Base-by-base conservation (phyloP, 495 filamentous ascomycete genomes). In the Astrothelium subdiscretum region DNA sequence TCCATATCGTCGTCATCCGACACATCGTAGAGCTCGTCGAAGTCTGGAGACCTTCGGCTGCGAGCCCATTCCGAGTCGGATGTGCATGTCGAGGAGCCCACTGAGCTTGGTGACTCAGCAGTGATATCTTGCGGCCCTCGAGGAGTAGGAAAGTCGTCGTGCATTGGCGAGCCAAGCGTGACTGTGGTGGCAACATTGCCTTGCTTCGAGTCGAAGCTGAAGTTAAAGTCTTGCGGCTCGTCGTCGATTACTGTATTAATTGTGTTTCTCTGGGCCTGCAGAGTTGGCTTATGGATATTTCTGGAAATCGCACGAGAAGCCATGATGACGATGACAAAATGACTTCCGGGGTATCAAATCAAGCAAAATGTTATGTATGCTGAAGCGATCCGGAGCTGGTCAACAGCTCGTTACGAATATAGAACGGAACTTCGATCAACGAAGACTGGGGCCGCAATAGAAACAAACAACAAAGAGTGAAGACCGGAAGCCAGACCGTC, bases 11-110 rank as follows among this genome's bases (percentile, higher is more conserved):
- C 90, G 59, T 87, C 83, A 51, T 87, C 85, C 8, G 88, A 89
- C 32, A 88, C 79, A 71, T 95, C 90, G 67, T 95, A 95, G 24
- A 96, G 74, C 63, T 94, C 90, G 69, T 94, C 90, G 70, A 91
- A 92, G 32, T 88, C 85, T 65, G 57, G 76, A 75, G 2, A 72
- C 69, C 20, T 78, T 73, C 5, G 80, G 81, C 57, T 65, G 67
- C 58, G 79, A 76, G 67, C 22, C 48, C 48, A 54, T 24, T 78
- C 75, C 31, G 78, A 73, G 63, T 64, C 60, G 5, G 65, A 40
- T 31, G 59, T 51, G 29, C 71, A 68, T 35, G 48, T 54, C 62
- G 66, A 13, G 43, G 64, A 67, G 58, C 59, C 73, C 64, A 70
- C 73, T 26, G 77, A 77, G 11, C 77, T 73, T 13, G 77, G 78